These are phyloP conservation scores for Ceratobasidium theobromae DNA, from an alignment of 1,284 basidiomycete genomes.

Conservation along the genomic window DNA sequence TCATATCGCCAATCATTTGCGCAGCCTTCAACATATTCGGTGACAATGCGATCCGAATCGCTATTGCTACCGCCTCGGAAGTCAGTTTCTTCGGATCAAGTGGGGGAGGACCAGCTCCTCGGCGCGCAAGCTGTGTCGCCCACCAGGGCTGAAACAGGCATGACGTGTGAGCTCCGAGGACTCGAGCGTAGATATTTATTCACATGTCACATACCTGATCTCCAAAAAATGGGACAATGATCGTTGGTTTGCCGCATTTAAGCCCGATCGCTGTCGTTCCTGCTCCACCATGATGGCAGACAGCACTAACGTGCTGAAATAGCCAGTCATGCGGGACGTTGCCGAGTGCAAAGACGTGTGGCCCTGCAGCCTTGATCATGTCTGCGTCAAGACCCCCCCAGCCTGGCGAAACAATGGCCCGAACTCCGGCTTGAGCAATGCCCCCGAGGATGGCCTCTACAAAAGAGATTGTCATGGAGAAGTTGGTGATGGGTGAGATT, in stretches of 20 bases:
- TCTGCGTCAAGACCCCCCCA: slow-evolving; percentile 60
- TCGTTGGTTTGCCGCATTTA: slow-evolving; percentile 61
- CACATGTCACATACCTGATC: slow-evolving; percentile 56
- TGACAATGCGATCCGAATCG: slow-evolving; percentile 53
- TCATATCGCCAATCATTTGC: slow-evolving; percentile 52
- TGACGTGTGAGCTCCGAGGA: no score
- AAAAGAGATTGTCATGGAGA: neutral
- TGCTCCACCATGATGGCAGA: slow-evolving; percentile 70
- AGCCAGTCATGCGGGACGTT: slow-evolving; percentile 73
- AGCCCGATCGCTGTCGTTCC: slow-evolving; percentile 45
- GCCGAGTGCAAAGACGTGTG: slow-evolving; percentile 61
- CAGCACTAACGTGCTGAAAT: slow-evolving; percentile 61
- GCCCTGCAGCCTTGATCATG: slow-evolving; percentile 48
- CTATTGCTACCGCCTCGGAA: slow-evolving; percentile 53
- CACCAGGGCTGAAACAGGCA: slow-evolving; percentile 40
- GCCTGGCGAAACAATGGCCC: slow-evolving; percentile 61
- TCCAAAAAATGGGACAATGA: slow-evolving; percentile 68
- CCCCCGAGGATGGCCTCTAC: slow-evolving; percentile 59
- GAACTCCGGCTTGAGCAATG: slow-evolving; percentile 53
- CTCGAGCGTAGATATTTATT: no score
- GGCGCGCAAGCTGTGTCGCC: slow-evolving; percentile 11
- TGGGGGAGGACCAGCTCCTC: slow-evolving; percentile 60
- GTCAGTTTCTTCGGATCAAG: slow-evolving; percentile 57
- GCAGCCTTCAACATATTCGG: slow-evolving; percentile 52
- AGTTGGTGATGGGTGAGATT: neutral